A percentile compares a stretch with the other conserved stretches of the same genome.
These are phyloP conservation scores for Phytophthora multivora DNA, from an alignment of 352 stramenopile genomes.

Conservation along the genomic window DNA sequence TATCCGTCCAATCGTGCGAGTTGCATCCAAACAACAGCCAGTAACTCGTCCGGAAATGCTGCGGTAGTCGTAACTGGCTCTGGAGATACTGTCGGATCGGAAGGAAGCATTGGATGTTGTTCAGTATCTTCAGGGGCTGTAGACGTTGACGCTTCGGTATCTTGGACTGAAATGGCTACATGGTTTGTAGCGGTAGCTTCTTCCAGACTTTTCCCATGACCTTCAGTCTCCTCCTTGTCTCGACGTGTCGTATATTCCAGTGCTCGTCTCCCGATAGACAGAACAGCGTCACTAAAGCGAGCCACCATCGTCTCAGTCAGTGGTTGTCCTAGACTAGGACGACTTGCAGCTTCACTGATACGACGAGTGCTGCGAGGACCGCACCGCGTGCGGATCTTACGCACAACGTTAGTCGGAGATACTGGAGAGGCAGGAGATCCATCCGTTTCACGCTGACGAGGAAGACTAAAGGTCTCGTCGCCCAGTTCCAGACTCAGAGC, in stretches of 20 bases:
- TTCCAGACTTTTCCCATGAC: conserved; percentile 4
- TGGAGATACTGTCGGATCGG: conserved; percentile 15
- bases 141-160: conserved; percentile 3
- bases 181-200: conserved; percentile 23
- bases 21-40: conserved; percentile 86
- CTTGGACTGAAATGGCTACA: conserved; percentile 33
- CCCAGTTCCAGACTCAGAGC: conserved; percentile 68
- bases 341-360: conserved; percentile 60
- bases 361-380: conserved; percentile 30
- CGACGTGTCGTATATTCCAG: conserved; percentile 51
- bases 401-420: conserved; percentile 9
- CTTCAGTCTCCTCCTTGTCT: conserved; percentile 21
- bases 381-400: conserved; percentile 14
- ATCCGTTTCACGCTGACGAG: conserved; percentile 26
- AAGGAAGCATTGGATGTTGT: conserved; percentile 31
- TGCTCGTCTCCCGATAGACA: conserved; percentile 67
- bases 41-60: conserved; percentile 64
- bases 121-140: conserved; percentile 18
- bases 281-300: conserved; percentile 66
- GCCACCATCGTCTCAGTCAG: conserved; percentile 65
- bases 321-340: conserved; percentile 53
- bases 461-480: conserved; percentile 46
- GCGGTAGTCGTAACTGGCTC: conserved; percentile 27
- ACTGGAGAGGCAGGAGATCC: conserved; percentile 14
- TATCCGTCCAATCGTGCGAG: conserved; percentile 80